Evolutionary conservation across 2,329 filamentous ascomycete species (phyloP), one percentile per base, ranked within the genome.

Genomic region (Neophaeococcomyces mojaviensis): DNA sequence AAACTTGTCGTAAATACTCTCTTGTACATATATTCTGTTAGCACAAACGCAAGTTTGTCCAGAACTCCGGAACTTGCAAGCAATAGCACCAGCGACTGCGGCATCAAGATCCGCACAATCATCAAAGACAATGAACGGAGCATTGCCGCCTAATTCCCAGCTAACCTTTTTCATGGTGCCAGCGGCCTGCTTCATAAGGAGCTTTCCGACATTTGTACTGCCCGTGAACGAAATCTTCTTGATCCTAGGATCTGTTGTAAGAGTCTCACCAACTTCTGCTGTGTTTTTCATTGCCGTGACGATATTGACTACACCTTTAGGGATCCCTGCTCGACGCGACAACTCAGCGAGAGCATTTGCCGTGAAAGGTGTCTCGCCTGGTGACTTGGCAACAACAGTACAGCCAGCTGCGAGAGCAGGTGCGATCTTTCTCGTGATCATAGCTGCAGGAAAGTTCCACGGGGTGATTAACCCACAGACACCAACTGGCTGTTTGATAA

Each of bases 141-240:
- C 86, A 64, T 97, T 97, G 39, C 90, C 92, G 45, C 90, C 90
- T 1, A 97, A 82, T 64, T 97, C 90, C 64, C 95, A 85, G 0
- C 86, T 92, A 1, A 86, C 72, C 62, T 86, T 86, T 76, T 97
- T 97, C 22, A 88, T 70, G 0, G 88, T 95, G 33, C 78, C 76
- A 0, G 88, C 79, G 9, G 84, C 83, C 67, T 96, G 89, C 70
- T 86, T 85, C 88, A 96, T 95, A 45, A 98, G 78, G 68, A 96
- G 68, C 55, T 76, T 80, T 19, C 79, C 79, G 3, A 82, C 79
- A 36, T 72, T 71, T 1, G 79, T 82, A 28, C 73, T 78, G 40
- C 92, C 92, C 1, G 92, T 97, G 65, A 98, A 98, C 12, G 88
- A 95, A 35, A 97, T 77, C 67, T 97, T 97, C 63, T 84, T 84